These are phyloP conservation scores for Pachysolen tannophilus DNA, from an alignment of 805 yeast species.

Conservation along the genomic window DNA sequence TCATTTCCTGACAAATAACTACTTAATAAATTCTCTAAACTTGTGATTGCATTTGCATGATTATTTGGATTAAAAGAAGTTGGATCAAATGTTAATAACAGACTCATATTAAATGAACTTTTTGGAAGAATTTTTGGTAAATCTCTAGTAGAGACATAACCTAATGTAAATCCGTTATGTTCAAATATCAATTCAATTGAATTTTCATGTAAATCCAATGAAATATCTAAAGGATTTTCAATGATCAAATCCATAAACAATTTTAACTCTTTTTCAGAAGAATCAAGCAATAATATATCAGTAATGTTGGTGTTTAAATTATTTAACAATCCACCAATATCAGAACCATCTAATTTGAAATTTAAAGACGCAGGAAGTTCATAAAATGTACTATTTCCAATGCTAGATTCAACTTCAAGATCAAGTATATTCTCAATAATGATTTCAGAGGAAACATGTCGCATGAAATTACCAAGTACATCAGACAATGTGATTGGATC, in stretches of 20 bases:
- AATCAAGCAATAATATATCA: constrained; percentile 19
- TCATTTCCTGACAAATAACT: constrained; percentile 29
- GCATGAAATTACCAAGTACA: constrained; percentile 6
- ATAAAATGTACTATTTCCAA: constrained; percentile 14
- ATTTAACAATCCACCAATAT: constrained; percentile 1
- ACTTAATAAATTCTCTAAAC: constrained; percentile 28
- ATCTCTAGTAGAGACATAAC: constrained; percentile 16
- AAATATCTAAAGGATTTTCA: constrained; percentile 25
- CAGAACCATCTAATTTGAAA: neutral
- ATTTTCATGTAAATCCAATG: too few relatives aligned
- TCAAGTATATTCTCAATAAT: constrained; percentile 11
- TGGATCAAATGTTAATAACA: constrained; percentile 14
- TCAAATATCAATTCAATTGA: too few relatives aligned
- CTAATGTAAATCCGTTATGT: constrained; percentile 28
- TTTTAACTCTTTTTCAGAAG: constrained; percentile 17
- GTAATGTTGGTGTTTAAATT: constrained; percentile 6
- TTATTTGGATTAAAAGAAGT: constrained; percentile 9
- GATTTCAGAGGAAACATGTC: constrained; percentile 8
- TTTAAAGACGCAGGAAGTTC: constrained; percentile 1
- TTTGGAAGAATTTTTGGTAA: constrained; percentile 17
- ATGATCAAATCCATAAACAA: constrained; percentile 24
- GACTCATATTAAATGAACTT: constrained; percentile 15
- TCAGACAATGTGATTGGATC: constrained; percentile 10
- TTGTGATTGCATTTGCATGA: constrained; percentile 11
- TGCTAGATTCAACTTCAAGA: constrained; percentile 15